Evolutionary conservation across 257 asterid species (phyloP), one percentile per base, ranked within the genome.

Genomic region (Lantana camara): DNA sequence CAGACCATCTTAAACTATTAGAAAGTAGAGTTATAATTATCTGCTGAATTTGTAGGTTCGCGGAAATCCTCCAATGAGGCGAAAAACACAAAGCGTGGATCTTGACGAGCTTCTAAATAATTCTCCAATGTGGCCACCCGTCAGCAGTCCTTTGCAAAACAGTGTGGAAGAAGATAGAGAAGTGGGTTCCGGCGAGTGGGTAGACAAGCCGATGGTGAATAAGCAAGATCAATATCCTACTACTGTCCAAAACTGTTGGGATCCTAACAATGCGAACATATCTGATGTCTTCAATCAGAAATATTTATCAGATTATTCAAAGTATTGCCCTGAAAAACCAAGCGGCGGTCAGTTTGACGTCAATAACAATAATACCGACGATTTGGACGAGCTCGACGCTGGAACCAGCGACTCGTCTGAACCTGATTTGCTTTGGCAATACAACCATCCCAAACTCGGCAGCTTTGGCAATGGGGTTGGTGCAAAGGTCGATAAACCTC

Each of bases 201-300:
- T 89, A 57, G 98, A 93, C 85, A 93, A 93, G 78, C 85, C 83
- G 62, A 93, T 93, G 98, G 96, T 93, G 69, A 90, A 90, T 87
- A 88, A 79, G 83, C 91, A 81, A 73, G 95, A 86, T 45, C 91
- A 81, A 73, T 95, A 86, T 45, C 63, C 77, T 2, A 13, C 57
- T 22, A 79, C 80, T 19, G 64, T 64, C 14, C 79, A 66, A 61
- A 82, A 68, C 64, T 69, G 70, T 47, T 80, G 92, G 95, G 84
- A 64, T 69, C 69, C 79, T 3, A 84, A 79, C 78, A 81, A 67
- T 45, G 73, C 64, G 62, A 78, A 70, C 65, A 57, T 64, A 29
- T 68, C 86, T 2, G 81, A 80, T 47, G 68, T 59, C 20, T 78
- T 82, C 45, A 68, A 77, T 68, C 88, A 74, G 75, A 83, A 81